These are phyloP conservation scores for Ceratocystis diversiconidia DNA, from an alignment of 2,329 filamentous ascomycete species.

Conservation along the genomic window DNA sequence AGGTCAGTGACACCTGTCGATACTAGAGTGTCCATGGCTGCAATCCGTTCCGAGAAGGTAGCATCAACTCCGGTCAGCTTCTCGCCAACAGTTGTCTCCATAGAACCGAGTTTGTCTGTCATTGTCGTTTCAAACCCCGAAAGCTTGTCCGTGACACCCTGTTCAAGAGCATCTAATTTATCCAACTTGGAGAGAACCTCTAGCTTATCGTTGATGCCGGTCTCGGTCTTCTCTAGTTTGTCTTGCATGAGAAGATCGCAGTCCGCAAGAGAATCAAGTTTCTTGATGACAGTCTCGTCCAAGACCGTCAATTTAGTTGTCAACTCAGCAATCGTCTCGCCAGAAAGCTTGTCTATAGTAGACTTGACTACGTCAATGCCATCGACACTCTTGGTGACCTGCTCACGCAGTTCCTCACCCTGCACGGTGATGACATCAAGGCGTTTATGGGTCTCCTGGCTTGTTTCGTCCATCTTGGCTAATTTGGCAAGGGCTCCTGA, in stretches of 20 bases:
- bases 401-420: constrained; percentile 14
- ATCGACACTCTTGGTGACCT: constrained; percentile 11
- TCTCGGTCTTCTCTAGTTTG: constrained; percentile 14
- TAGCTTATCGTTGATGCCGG: constrained; percentile 12
- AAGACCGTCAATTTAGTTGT: not conserved
- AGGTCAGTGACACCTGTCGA: constrained; percentile 6
- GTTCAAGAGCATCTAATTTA: constrained; percentile 10
- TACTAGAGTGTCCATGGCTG: constrained; percentile 8
- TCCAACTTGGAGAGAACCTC: constrained; percentile 14
- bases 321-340: not conserved
- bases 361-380: constrained; percentile 15
- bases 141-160: constrained; percentile 13
- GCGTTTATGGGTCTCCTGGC: constrained; percentile 15
- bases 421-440: constrained; percentile 16
- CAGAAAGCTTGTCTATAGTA: constrained; percentile 6
- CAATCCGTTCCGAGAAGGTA: constrained; percentile 7
- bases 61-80: constrained; percentile 15
- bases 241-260: constrained; percentile 16
- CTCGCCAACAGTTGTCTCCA: constrained; percentile 8
- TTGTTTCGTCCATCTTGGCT: constrained; percentile 8
- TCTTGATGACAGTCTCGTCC: constrained; percentile 9
- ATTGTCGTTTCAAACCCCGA: constrained; percentile 10
- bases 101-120: not conserved
- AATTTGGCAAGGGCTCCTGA: constrained; percentile 11
- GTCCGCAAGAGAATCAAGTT: constrained; percentile 12